phyloP scores from a whole-genome alignment of 2,329 filamentous ascomycete genomes.

The Massarina eburnea region DNA sequence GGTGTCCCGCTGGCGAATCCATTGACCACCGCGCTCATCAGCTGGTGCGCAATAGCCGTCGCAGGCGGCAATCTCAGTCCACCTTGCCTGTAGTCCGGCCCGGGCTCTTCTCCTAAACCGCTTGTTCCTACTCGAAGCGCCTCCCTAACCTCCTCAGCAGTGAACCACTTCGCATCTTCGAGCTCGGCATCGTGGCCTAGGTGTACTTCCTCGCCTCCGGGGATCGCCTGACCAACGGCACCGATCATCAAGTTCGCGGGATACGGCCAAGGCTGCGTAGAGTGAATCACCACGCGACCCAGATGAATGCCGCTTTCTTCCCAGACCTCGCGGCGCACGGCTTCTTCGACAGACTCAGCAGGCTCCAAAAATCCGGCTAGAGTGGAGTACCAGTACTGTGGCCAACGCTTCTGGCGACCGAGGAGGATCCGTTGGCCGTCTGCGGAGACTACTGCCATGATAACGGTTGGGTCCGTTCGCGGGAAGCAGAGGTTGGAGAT shows the following conservation, averaged over 20 bases:
- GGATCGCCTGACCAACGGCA: conserved; percentile 82
- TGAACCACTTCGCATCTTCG: conserved; percentile 86
- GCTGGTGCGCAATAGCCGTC: conserved; percentile 89
- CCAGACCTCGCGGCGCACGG: conserved; percentile 54
- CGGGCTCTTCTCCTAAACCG: conserved; percentile 65
- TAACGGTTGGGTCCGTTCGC: conserved; percentile 90
- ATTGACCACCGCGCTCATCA: conserved; percentile 76
- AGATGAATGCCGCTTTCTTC: conserved; percentile 53
- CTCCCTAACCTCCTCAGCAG: conserved; percentile 75
- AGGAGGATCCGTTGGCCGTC: conserved; percentile 79
- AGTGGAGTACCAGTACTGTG: conserved; percentile 82
- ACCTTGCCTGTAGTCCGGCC: conserved; percentile 72
- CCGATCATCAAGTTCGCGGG: conserved; percentile 58
- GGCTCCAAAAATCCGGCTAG: conserved; percentile 62
- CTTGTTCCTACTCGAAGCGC: conserved; percentile 70
- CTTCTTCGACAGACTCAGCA: conserved; percentile 54
- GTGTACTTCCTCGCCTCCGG: conserved; percentile 76
- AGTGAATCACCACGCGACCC: conserved; percentile 54
- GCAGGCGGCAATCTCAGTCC: conserved; percentile 76
- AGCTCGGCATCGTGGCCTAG: conserved; percentile 89
- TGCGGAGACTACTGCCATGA: conserved; percentile 85
- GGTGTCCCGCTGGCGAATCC: conserved; percentile 64
- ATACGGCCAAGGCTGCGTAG: conserved; percentile 57
- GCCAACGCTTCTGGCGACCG: conserved; percentile 82
- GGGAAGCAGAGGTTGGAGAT: conserved; percentile 92